phyloP scores from a whole-genome alignment of 1,139 yeast species.

The Kluyveromyces sp. region DNA sequence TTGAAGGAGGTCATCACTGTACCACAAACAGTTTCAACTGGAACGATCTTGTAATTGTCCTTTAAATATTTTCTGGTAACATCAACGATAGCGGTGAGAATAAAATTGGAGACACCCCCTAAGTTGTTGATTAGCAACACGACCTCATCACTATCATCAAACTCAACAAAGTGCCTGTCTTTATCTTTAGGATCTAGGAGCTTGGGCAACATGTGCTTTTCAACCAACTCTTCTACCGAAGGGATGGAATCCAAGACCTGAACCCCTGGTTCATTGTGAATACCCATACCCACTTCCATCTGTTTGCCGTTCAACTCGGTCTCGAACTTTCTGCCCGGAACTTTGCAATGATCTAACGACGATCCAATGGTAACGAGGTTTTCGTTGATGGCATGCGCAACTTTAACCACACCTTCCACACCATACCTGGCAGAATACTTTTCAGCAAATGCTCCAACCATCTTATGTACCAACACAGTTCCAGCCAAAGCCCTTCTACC shows the following conservation, averaged over 20 bases:
- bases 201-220: conserved; percentile 43
- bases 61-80: conserved; percentile 38
- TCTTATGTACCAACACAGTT: conserved; percentile 77
- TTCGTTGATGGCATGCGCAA: conserved; percentile 55
- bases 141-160: conserved; percentile 54
- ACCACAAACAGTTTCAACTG: conserved; percentile 61
- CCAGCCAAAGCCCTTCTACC: conserved; percentile 95
- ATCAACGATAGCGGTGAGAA: conserved; percentile 57
- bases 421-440: conserved; percentile 34
- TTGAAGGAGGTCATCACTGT: conserved; percentile 79
- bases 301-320: conserved; percentile 50
- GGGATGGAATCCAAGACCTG: conserved; percentile 68
- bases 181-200: conserved; percentile 48
- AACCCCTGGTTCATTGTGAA: conserved; percentile 90
- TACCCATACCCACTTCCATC: conserved; percentile 90
- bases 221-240: conserved; percentile 46
- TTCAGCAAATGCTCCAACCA: conserved; percentile 70
- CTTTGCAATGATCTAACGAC: conserved; percentile 80
- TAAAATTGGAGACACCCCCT: conserved; percentile 80
- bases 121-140: conserved; percentile 67
- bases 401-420: conserved; percentile 44
- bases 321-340: conserved; percentile 67
- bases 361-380: conserved; percentile 83
- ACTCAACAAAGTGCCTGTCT: conserved; percentile 67
- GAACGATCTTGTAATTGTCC: conserved; percentile 46